Evolutionary conservation across 2,329 filamentous ascomycete genomes (phyloP).

Genomic region (Penicillium sclerotigenum): DNA sequence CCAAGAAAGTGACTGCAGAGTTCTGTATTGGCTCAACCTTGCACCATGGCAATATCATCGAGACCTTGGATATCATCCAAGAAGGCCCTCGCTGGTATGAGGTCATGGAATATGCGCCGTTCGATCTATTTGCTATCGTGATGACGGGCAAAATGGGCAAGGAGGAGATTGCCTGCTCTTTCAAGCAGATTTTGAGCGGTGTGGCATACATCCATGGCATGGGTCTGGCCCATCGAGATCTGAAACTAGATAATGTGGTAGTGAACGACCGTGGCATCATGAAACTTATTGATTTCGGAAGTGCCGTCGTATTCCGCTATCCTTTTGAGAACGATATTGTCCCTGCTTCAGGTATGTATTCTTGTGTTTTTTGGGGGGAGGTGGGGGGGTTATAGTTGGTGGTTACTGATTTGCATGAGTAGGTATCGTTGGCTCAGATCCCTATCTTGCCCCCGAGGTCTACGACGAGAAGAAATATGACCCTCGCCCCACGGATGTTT

Average conservation of each 20-base stretch:
- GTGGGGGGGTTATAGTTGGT: too few relatives aligned
- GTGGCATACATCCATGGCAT: slow-evolving; percentile 93
- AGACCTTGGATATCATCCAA: slow-evolving; percentile 93
- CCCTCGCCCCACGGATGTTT: slow-evolving; percentile 89
- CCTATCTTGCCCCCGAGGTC: slow-evolving; percentile 93
- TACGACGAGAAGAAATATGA: slow-evolving; percentile 94
- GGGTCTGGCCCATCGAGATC: slow-evolving; percentile 87
- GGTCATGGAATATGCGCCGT: slow-evolving; percentile 98
- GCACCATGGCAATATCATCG: slow-evolving; percentile 97
- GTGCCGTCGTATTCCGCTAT: slow-evolving; percentile 94
- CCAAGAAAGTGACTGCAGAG: slow-evolving; percentile 96
- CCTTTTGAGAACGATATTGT: slow-evolving; percentile 91
- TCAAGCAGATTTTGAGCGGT: slow-evolving; percentile 90
- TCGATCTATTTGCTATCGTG: slow-evolving; percentile 92
- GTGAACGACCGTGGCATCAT: slow-evolving; percentile 95
- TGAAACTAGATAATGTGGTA: slow-evolving; percentile 97
- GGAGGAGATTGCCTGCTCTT: slow-evolving; percentile 85
- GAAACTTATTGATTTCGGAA: slow-evolving; percentile 99
- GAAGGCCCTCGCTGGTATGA: slow-evolving; percentile 96
- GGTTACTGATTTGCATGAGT: slow-evolving; percentile 9
- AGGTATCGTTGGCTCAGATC: slow-evolving; percentile 84
- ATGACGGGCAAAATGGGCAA: slow-evolving; percentile 98
- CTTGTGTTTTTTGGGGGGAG: background rate
- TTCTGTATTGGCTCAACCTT: slow-evolving; percentile 97
- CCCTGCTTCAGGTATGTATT: slow-evolving; percentile 67